Conservation (phyloP, 192 early-diverging fungal genomes). For the Coemansia sp. region DNA sequence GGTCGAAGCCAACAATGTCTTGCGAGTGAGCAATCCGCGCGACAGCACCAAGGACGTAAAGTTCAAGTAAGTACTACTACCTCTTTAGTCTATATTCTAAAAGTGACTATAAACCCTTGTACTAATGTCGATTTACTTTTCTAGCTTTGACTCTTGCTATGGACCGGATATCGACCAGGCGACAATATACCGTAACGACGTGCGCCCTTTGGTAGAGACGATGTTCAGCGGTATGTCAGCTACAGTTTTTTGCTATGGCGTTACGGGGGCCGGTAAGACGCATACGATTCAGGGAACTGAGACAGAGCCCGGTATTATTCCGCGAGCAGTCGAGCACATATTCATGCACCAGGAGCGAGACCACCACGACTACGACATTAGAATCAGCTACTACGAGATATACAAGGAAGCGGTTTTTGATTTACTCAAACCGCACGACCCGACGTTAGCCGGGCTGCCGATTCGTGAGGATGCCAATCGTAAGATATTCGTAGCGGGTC, state of each 20-base stretch:
- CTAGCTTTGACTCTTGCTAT: conserved; percentile 61
- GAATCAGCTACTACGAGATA: conserved; percentile 68
- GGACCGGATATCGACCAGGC: conserved; percentile 48
- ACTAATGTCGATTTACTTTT: neutral
- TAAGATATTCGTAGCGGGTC: conserved; percentile 61
- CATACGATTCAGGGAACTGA: conserved; percentile 64
- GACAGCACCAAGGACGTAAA: conserved; percentile 56
- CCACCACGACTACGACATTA: conserved; percentile 47
- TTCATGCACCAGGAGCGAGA: conserved; percentile 57
- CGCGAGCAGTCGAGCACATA: conserved; percentile 59
- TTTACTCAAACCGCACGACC: conserved; percentile 51
- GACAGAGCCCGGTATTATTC: conserved; percentile 64
- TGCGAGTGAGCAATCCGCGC: conserved; percentile 61
- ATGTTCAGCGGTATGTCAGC: conserved; percentile 63
- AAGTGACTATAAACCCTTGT: too few species aligned
- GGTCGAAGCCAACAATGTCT: conserved; percentile 40
- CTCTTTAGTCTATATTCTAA: too few species aligned
- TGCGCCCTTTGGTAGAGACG: conserved; percentile 59
- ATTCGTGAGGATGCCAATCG: conserved; percentile 62
- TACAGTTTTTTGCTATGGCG: conserved; percentile 72
- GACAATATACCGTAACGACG: conserved; percentile 58
- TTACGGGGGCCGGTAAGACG: conserved; percentile 71
- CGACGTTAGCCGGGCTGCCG: conserved; percentile 35
- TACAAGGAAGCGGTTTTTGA: conserved; percentile 71
- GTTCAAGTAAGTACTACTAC: conserved; percentile 30